Percentiles rank a stretch among this genome's conserved stretches.
phyloP scores from a whole-genome alignment of 768 basidiomycete species.

The Pleurotus citrinopileatus region DNA sequence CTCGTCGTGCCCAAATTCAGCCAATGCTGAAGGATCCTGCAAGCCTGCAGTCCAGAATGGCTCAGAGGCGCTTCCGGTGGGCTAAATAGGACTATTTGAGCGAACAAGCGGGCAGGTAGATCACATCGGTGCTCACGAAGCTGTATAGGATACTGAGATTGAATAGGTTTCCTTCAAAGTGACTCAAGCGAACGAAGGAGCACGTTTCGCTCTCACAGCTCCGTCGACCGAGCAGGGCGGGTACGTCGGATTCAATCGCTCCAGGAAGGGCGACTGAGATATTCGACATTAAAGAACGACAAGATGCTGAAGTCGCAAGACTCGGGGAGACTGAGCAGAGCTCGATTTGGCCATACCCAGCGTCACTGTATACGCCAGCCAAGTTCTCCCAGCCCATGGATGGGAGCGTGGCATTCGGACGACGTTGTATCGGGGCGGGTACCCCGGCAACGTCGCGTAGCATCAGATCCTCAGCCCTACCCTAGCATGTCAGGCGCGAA shows the following conservation, averaged over 20 bases:
- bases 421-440: neutral
- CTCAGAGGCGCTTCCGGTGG: slow-evolving; percentile 13
- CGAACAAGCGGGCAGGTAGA: neutral
- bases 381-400: slow-evolving; percentile 6
- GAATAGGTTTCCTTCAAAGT: slow-evolving; percentile 23
- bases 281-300: slow-evolving; percentile 17
- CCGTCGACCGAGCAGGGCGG: slow-evolving; percentile 22
- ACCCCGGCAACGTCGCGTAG: too few species aligned
- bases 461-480: neutral
- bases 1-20: slow-evolving; percentile 8
- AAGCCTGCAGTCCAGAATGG: slow-evolving; percentile 14
- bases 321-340: slow-evolving; percentile 2
- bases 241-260: slow-evolving; percentile 16
- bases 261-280: slow-evolving; percentile 19
- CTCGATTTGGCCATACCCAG: slow-evolving; percentile 12
- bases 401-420: slow-evolving; percentile 8
- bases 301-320: slow-evolving; percentile 1
- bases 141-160: slow-evolving; percentile 17
- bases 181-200: slow-evolving; percentile 19
- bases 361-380: slow-evolving; percentile 12
- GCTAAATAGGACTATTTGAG: neutral
- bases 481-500: neutral
- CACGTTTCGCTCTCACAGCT: slow-evolving; percentile 11
- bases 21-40: slow-evolving; percentile 7
- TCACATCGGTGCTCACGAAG: slow-evolving; percentile 13